These are phyloP conservation scores for Oryza rufipogon DNA, from an alignment of 176 grass and related monocot species.

Conservation along the genomic window DNA sequence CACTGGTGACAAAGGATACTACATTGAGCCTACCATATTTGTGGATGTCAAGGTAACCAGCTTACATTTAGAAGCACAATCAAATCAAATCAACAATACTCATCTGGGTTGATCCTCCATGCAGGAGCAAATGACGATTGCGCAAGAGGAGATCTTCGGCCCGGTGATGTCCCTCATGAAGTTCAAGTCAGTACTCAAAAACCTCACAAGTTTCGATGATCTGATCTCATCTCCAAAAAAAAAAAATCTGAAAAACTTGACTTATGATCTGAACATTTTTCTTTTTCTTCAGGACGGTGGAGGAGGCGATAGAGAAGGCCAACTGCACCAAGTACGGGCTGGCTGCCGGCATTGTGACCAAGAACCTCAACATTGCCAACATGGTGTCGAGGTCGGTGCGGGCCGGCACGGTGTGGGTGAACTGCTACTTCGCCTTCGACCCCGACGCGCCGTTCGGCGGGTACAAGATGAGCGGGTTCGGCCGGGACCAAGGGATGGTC, in stretches of 20 bases:
- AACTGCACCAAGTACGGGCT: slow-evolving; percentile 81
- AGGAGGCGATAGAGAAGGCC: slow-evolving; percentile 78
- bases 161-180: slow-evolving; percentile 94
- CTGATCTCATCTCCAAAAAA: no score
- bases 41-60: slow-evolving; percentile 71
- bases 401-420: slow-evolving; percentile 77
- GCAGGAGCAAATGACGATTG: slow-evolving; percentile 89
- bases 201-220: no score
- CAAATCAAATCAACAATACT: not conserved
- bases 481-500: slow-evolving; percentile 71
- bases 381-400: slow-evolving; percentile 72
- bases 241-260: no score
- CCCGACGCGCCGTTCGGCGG: slow-evolving; percentile 77
- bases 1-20: slow-evolving; percentile 73
- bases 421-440: slow-evolving; percentile 88
- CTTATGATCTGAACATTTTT: no score
- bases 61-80: no score
- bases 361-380: slow-evolving; percentile 70
- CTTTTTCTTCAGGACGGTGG: slow-evolving; percentile 45
- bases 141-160: slow-evolving; percentile 85
- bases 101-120: not conserved
- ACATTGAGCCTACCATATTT: slow-evolving; percentile 91
- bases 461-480: slow-evolving; percentile 90
- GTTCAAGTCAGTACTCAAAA: slow-evolving; percentile 57
- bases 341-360: slow-evolving; percentile 68